phyloP scores from a whole-genome alignment of 768 basidiomycete species.

The Candolleomyces aberdarensis region DNA sequence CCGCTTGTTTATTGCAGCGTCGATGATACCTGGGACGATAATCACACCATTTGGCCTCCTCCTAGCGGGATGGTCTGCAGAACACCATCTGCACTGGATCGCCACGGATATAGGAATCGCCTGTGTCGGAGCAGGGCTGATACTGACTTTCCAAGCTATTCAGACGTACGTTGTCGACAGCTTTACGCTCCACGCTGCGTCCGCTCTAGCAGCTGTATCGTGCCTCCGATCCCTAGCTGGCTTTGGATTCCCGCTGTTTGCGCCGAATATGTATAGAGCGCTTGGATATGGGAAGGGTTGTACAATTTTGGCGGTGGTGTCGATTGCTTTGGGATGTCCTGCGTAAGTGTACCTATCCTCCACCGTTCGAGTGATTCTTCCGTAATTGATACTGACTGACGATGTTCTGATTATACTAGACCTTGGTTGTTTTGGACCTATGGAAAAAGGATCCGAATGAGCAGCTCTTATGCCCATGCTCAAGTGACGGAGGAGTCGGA shows the following conservation, averaged over 20 bases:
- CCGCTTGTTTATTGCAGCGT: constrained; percentile 31
- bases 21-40: constrained; percentile 57
- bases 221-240: constrained; percentile 65
- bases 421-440: constrained; percentile 35
- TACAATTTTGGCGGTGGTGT: constrained; percentile 57
- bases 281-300: constrained; percentile 71
- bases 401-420: constrained; percentile 13
- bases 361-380: background rate
- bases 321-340: constrained; percentile 62
- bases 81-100: constrained; percentile 63
- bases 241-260: constrained; percentile 79
- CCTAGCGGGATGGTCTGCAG: constrained; percentile 67
- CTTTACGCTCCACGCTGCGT: constrained; percentile 66
- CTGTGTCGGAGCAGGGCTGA: constrained; percentile 53
- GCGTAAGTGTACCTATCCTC: constrained; percentile 31
- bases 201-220: constrained; percentile 64
- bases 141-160: constrained; percentile 58
- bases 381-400: background rate
- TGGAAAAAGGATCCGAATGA: constrained; percentile 42
- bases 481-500: background rate
- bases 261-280: constrained; percentile 59
- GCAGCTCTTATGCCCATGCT: constrained; percentile 41
- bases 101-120: constrained; percentile 63
- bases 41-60: constrained; percentile 66
- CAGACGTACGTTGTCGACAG: constrained; percentile 68